These are phyloP conservation scores for Kwoniella dejecticola DNA, from an alignment of 768 basidiomycete species.

Conservation along the genomic window DNA sequence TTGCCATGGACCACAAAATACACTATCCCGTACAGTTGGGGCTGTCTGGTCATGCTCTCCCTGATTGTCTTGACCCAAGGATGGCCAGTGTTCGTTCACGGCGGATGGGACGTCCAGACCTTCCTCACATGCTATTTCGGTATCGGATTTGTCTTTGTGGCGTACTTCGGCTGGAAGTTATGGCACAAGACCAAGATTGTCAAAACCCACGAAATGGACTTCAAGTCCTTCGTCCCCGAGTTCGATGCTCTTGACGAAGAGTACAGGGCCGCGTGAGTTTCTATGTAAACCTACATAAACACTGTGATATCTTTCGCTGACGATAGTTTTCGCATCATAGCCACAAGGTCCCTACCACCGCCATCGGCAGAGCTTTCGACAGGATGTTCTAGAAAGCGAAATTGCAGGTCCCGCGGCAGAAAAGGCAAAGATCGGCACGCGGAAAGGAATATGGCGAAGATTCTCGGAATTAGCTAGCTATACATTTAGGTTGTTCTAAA, in stretches of 20 bases:
- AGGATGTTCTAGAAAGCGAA: background rate
- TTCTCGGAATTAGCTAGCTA: no score
- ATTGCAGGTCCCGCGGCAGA: no score
- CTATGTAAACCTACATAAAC: background rate
- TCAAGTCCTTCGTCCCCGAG: constrained; percentile 13
- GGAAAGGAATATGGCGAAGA: no score
- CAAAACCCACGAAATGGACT: background rate
- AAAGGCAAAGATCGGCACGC: no score
- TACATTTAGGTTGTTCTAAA: no score
- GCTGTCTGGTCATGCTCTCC: background rate
- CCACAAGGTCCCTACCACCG: background rate
- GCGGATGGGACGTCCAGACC: constrained; percentile 13
- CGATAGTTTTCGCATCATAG: background rate
- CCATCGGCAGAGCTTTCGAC: constrained; percentile 8
- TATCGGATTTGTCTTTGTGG: constrained; percentile 10
- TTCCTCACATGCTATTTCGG: constrained; percentile 20
- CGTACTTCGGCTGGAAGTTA: constrained; percentile 3
- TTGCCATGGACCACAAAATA: constrained; percentile 15
- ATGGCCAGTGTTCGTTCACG: constrained; percentile 3
- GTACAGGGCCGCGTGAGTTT: constrained; percentile 2
- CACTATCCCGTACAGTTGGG: constrained; percentile 7
- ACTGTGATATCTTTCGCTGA: background rate
- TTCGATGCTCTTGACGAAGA: constrained; percentile 12
- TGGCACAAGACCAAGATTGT: constrained; percentile 4
- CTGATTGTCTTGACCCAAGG: constrained; percentile 15